Base-by-base conservation (phyloP, 345 rosid species). In the Salix brachista region DNA sequence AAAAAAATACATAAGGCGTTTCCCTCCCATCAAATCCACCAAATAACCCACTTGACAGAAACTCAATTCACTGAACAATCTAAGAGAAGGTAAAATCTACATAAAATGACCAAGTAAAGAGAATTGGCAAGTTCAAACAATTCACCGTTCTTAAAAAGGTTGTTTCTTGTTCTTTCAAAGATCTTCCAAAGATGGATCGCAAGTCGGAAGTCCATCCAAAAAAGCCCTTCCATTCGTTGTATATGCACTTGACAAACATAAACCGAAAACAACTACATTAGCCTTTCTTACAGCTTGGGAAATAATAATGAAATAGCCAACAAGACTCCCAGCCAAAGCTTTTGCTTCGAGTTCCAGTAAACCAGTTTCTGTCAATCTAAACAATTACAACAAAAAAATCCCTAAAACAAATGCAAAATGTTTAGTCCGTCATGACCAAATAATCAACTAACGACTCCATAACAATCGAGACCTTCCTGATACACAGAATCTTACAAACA, bases 201-300 rank as follows among this genome's bases (percentile, higher is more conserved):
- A 88, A 52, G 80, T 89, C 92, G 77, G 88, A 87, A 65, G 91
- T 77, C 87, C 93, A 88, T 72, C 89, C 92, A 70, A 91, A 85
- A 67, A 96, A 76, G 36, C 94, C 94, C 81, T 89, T 93, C 99
- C 94, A 92, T 81, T 91, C 96, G 76, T 90, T 88, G 84, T 93
- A 93, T 83, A 93, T 77, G 78, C 89, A 92, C 99, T 96, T 72
- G 77, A 81, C 32, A 52, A 30, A 16, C 9, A 1, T n/a, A 16
- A 67, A 39, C 44, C 48, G 23, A 25, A n/a, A 60, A n/a, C 62
- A 50, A 25, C 3, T 21, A 46, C 0, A 54, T 66, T 21, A 78
- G 65, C 37, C 39, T 68, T 58, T 23, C 18, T 18, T 34, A 2
- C 65, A 44, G 14, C 41, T 25, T 30, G 2, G 26, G 30, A 60